Evolutionary conservation across 345 rosid genomes (phyloP).

Genomic region (Dipteronia dyeriana): DNA sequence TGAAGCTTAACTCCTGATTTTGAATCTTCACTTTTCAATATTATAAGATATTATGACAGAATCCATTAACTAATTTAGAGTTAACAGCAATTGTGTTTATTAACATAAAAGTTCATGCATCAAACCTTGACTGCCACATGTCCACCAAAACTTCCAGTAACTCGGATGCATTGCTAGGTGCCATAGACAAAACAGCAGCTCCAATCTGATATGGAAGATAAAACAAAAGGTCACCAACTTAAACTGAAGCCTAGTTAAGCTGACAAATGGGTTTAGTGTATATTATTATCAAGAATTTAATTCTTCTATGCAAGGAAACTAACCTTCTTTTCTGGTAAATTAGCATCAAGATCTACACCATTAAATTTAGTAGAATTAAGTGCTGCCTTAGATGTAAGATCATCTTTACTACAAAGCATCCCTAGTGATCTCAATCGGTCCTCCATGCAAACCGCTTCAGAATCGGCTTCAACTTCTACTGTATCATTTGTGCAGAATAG

Average conservation of each 20-base stretch:
- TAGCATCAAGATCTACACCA: constrained; percentile 61
- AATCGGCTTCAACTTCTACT: constrained; percentile 30
- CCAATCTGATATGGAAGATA: constrained; percentile 53
- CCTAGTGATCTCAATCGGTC: constrained; percentile 59
- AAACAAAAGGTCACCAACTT: neutral
- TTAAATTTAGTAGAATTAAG: constrained; percentile 37
- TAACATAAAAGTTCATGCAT: neutral
- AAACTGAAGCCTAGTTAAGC: neutral
- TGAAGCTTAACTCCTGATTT: constrained; percentile 1
- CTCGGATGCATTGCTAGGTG: constrained; percentile 58
- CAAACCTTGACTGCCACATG: constrained; percentile 87
- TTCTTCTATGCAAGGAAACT: constrained; percentile 4
- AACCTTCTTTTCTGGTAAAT: constrained; percentile 77
- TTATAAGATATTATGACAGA: neutral
- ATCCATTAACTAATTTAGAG: constrained; percentile 10
- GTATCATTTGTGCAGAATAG: constrained; percentile 38
- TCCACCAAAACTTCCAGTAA: constrained; percentile 64
- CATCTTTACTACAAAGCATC: constrained; percentile 47
- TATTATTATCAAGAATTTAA: neutral
- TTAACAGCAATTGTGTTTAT: constrained; percentile 1
- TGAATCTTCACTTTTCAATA: neutral
- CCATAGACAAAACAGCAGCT: constrained; percentile 65
- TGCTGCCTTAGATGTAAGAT: constrained; percentile 26
- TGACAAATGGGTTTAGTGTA: neutral
- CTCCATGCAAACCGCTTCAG: constrained; percentile 61